Conservation (phyloP, 176 grass and related monocot genomes). For the Dactylis glomerata region DNA sequence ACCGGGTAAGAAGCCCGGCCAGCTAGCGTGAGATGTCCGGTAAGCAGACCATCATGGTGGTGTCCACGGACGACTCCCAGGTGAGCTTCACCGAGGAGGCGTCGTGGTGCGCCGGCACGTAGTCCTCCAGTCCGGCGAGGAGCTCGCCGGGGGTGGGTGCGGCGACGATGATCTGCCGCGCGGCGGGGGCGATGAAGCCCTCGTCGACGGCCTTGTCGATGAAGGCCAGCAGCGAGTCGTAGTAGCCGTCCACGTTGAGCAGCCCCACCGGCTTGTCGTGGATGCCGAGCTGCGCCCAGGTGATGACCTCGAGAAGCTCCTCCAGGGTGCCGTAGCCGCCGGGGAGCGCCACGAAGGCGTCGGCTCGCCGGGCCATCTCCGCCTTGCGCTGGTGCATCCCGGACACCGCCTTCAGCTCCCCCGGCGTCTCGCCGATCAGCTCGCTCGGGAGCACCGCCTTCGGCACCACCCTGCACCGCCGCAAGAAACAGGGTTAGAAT, state of each 20-base stretch:
- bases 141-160: slow-evolving; percentile 27
- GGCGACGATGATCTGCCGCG: slow-evolving; percentile 35
- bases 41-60: not conserved
- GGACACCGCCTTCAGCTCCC: slow-evolving; percentile 47
- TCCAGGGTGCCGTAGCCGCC: slow-evolving; percentile 41
- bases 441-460: slow-evolving; percentile 53
- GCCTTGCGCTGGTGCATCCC: slow-evolving; percentile 84
- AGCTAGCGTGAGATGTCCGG: slow-evolving; percentile 8
- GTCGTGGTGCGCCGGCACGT: slow-evolving; percentile 12
- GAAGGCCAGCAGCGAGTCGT: slow-evolving; percentile 58
- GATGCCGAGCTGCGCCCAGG: slow-evolving; percentile 67
- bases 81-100: not conserved
- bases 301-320: slow-evolving; percentile 63
- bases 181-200: slow-evolving; percentile 54
- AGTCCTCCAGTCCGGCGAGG: not conserved
- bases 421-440: slow-evolving; percentile 62
- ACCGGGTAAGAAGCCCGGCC: too few relatives aligned
- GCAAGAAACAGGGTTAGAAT: not conserved
- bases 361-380: slow-evolving; percentile 54
- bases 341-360: slow-evolving; percentile 81
- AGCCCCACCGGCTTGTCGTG: slow-evolving; percentile 64
- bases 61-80: slow-evolving; percentile 7
- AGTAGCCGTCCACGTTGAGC: slow-evolving; percentile 71
- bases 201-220: slow-evolving; percentile 56
- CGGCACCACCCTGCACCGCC: slow-evolving; percentile 39